Evolutionary conservation across 2,329 filamentous ascomycete species (phyloP), one percentile per base, ranked within the genome.

Genomic region (Neonectria faginata): DNA sequence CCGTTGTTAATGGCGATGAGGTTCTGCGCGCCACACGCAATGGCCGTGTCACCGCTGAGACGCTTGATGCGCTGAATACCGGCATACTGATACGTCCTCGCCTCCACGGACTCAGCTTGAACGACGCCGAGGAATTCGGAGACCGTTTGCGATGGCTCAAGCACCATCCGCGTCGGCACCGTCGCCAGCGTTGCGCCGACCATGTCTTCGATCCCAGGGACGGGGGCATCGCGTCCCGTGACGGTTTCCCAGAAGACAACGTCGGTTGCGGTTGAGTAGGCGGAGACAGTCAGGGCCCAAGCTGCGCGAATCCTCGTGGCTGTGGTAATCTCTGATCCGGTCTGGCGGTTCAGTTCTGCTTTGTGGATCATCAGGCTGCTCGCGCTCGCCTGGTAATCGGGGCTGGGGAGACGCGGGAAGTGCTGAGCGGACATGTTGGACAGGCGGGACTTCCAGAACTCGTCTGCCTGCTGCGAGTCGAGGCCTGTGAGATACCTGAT

Each of bases 171-270:
- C 2, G 29, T 64, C 0, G 71, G 71, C 1, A 74, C 53, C n/a
- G 71, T 73, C 2, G 71, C 50, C n/a, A 73, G 41, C 1, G 68
- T 71, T 0, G 45, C 44, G 3, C 71, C 71, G 0, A 62, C 44
- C 59, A 74, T 71, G 0, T 70, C 62, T 39, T 70, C 70, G 1
- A 73, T 68, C 0, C 61, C 71, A 1, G 52, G 22, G 0, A 73
- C 54, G 6, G 71, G 67, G 2, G 60, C 70, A 62, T 72, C 70
- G 6, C 71, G 70, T 0, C 71, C 71, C 0, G 71, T 67, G 31
- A 73, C 12, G 0, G 71, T 73, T 39, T 71, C 71, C 62, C 70
- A 70, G 39, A 73, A 74, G 12, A 73, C 60, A 4, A 73, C 64
- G 33, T 73, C 71, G 2, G 39, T 54, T 7, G 65, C 6, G 5